These are phyloP conservation scores for Suillus discolor DNA, from an alignment of 768 basidiomycete genomes.

Conservation along the genomic window DNA sequence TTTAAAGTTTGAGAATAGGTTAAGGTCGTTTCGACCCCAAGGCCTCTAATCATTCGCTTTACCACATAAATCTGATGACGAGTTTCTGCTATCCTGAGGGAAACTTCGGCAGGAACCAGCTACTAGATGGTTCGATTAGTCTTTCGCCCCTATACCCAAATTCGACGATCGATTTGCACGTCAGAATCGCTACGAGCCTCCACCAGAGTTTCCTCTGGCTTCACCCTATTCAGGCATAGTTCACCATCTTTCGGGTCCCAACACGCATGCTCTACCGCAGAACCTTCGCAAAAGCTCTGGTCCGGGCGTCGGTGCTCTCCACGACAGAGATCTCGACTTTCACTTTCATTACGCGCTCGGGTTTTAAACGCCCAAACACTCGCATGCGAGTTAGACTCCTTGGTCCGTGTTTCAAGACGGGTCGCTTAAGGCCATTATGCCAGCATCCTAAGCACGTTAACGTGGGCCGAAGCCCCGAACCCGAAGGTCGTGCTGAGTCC, in stretches of 20 bases:
- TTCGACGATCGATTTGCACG: constrained; percentile 95
- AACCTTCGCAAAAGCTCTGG: constrained; percentile 72
- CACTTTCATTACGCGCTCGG: constrained; percentile 71
- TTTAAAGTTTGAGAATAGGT: constrained; percentile 79
- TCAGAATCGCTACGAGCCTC: constrained; percentile 95
- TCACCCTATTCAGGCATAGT: constrained; percentile 89
- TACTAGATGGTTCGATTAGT: constrained; percentile 95
- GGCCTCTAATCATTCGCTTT: constrained; percentile 92
- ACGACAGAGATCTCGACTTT: constrained; percentile 63
- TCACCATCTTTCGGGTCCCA: constrained; percentile 91
- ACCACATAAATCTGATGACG: constrained; percentile 63
- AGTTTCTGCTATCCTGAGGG: constrained; percentile 74
- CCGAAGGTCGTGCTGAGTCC: constrained; percentile 61
- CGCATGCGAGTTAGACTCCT: constrained; percentile 85
- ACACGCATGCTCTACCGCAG: constrained; percentile 82
- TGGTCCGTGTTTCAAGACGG: constrained; percentile 87
- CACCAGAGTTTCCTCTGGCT: constrained; percentile 97
- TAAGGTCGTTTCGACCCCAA: constrained; percentile 88
- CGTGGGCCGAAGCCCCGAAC: constrained; percentile 50
- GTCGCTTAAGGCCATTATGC: constrained; percentile 79
- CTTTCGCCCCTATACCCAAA: constrained; percentile 96
- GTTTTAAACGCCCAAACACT: constrained; percentile 76
- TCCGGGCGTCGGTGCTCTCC: constrained; percentile 77
- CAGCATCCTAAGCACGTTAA: constrained; percentile 69
- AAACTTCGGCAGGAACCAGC: constrained; percentile 93